Evolutionary conservation across 192 early-diverging fungal genomes (phyloP), one percentile per base, ranked within the genome.

Genomic region (Ambispora gerdemannii): DNA sequence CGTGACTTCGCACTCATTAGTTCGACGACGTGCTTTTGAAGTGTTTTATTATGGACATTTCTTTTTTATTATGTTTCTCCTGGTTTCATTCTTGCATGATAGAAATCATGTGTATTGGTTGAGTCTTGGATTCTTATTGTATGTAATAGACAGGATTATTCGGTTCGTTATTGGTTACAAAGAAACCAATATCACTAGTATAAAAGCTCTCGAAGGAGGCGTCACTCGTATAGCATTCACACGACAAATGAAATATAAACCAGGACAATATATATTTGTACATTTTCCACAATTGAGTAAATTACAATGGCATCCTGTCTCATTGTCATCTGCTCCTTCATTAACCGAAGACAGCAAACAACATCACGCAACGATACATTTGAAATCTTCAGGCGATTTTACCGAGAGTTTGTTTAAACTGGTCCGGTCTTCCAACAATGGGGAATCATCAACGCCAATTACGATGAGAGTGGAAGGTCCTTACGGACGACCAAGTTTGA

Each of bases 241-340:
- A 52, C 53, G 51, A 27, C 33, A 63, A 3, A 58, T 34, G 2
- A 15, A n/a, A 13, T 81, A 72, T 63, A 49, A 72, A 33, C 65
- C 79, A 20, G 76, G 79, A 25, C 79, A 81, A 73, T 81, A 81
- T 62, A 72, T 72, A 0, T 81, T 78, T 53, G 51, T 81, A 20
- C 55, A 67, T 1, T 67, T 81, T 36, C 25, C 30, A 6, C 63
- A 30, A 11, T 49, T 49, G 17, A 25, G 7, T 2, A n/a, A 3
- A 2, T 17, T 65, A 28, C 27, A 30, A 24, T 65, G 63, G 38
- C 63, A 65, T 27, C 63, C 63, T 0, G 43, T 65, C 30, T 65
- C 63, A 4, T 17, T 65, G 4, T 65, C 63, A 31, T 47, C 63
- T 62, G 30, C 30, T 22, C 22, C 22, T 7, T 7, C 59, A 32